Evolutionary conservation across 176 grass and related monocot species (phyloP).

Genomic region (Phragmites australis): DNA sequence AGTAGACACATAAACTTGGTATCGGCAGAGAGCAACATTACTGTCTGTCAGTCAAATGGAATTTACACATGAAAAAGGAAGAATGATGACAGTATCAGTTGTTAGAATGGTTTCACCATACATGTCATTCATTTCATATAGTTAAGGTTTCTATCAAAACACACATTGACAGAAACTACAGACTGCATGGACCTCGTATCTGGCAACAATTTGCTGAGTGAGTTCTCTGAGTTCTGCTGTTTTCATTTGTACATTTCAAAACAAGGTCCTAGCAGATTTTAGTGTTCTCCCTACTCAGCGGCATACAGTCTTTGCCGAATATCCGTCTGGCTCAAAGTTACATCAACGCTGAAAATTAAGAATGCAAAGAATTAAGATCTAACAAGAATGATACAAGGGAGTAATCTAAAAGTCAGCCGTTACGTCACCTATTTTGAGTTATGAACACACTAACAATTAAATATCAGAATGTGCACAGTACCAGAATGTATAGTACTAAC

Average conservation of each 20-base stretch:
- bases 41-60: background rate
- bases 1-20: background rate
- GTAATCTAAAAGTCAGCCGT: background rate
- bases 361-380: background rate
- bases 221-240: background rate
- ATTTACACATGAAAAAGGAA: background rate
- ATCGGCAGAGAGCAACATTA: background rate
- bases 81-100: constrained; percentile 5
- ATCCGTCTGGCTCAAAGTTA: constrained; percentile 47
- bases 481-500: background rate
- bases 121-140: background rate
- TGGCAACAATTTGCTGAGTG: background rate
- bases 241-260: background rate
- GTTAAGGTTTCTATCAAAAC: background rate
- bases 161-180: background rate
- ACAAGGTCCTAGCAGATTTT: background rate
- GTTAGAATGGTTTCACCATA: constrained; percentile 21
- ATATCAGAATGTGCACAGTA: no score
- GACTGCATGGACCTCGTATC: background rate
- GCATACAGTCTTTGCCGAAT: constrained; percentile 60
- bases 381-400: background rate
- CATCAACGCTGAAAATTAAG: constrained; percentile 49
- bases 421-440: no score
- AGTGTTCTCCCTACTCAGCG: constrained; percentile 32
- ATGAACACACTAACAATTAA: no score